Evolutionary conservation across 179 eudicot genomes (phyloP).

Genomic region (Beta lomatogona): DNA sequence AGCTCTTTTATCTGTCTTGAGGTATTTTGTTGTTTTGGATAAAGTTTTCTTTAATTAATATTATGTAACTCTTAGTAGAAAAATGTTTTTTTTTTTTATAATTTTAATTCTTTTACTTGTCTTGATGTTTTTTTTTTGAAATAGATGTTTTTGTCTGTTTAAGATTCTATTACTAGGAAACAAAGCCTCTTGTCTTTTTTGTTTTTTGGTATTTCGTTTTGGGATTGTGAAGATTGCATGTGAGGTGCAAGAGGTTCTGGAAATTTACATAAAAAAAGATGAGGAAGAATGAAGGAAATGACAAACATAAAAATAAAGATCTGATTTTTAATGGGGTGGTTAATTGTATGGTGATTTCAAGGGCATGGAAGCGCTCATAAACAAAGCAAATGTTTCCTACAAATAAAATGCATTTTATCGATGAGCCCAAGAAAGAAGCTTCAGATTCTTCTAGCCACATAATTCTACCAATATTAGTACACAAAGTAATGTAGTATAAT

Average conservation of each 20-base stretch:
- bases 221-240: constrained; percentile 42
- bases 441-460: constrained; percentile 39
- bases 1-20: constrained; percentile 24
- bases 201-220: constrained; percentile 1
- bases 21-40: constrained; percentile 24
- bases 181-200: background rate
- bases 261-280: background rate
- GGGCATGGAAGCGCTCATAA: constrained; percentile 22
- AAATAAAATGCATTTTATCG: constrained; percentile 4
- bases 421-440: constrained; percentile 41
- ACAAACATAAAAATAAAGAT: background rate
- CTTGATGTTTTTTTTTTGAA: constrained; percentile 25
- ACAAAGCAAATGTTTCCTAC: constrained; percentile 32
- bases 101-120: constrained; percentile 8
- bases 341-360: constrained; percentile 29
- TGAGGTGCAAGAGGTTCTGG: constrained; percentile 24
- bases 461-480: background rate
- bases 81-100: constrained; percentile 5
- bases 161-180: constrained; percentile 19
- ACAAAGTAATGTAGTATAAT: background rate
- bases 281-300: background rate
- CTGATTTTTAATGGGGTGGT: background rate
- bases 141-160: constrained; percentile 28
- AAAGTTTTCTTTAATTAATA: constrained; percentile 2
- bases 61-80: constrained; percentile 7